Conservation (phyloP, 352 stramenopile species). For the Phytophthora sojae region DNA sequence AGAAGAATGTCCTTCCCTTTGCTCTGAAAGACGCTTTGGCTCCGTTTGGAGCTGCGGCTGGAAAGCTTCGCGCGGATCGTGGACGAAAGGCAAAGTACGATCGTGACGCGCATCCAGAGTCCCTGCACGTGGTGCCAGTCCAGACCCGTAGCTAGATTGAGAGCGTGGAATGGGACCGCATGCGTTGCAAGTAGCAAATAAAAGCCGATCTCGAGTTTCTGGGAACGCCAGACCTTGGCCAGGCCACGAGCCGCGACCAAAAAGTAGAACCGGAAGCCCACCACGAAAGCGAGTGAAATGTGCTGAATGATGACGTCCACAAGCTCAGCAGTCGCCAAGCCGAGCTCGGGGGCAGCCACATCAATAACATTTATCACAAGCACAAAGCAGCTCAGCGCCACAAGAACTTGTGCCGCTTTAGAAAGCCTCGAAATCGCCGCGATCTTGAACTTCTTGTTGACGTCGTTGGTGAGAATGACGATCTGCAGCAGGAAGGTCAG, state of each 20-base stretch:
- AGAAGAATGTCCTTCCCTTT: background rate
- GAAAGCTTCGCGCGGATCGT: slow-evolving; percentile 6
- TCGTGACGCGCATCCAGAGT: slow-evolving; percentile 19
- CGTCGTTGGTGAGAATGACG: slow-evolving; percentile 25
- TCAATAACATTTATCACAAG: background rate
- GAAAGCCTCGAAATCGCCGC: background rate
- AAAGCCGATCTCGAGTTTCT: slow-evolving; percentile 15
- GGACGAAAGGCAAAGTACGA: slow-evolving; percentile 14
- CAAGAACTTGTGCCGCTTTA: background rate
- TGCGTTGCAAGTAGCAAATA: slow-evolving; percentile 16
- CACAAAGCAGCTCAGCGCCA: background rate
- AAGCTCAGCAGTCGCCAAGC: background rate
- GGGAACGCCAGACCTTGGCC: slow-evolving; percentile 1
- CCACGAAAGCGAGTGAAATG: slow-evolving; percentile 9
- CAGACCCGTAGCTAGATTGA: slow-evolving; percentile 8
- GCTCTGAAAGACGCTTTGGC: background rate
- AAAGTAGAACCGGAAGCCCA: slow-evolving; percentile 26
- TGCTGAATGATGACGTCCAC: background rate
- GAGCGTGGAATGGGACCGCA: slow-evolving; percentile 11
- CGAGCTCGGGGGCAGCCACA: background rate
- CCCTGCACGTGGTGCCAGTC: slow-evolving; percentile 19
- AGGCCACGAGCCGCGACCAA: slow-evolving; percentile 9
- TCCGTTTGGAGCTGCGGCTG: background rate
- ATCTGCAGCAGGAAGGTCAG: slow-evolving; percentile 43
- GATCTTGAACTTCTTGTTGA: slow-evolving; percentile 17